phyloP scores from a whole-genome alignment of 441 rosid genomes.

The Mallotus japonicus region DNA sequence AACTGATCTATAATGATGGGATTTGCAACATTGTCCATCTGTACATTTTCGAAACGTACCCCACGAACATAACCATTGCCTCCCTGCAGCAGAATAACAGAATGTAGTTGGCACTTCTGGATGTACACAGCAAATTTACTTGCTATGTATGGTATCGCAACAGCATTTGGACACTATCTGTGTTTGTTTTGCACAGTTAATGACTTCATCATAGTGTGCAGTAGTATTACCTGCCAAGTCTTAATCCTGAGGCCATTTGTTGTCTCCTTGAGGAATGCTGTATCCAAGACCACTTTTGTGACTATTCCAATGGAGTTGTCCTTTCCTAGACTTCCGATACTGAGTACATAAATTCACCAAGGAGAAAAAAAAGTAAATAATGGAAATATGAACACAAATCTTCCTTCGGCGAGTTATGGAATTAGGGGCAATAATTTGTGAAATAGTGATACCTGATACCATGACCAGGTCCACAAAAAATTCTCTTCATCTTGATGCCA shows the following conservation, averaged over 20 bases:
- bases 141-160: not conserved
- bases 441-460: conserved; percentile 66
- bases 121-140: not conserved
- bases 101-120: conserved; percentile 1
- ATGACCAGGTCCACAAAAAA: conserved; percentile 95
- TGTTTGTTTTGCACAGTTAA: not conserved
- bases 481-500: conserved; percentile 71
- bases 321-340: conserved; percentile 96
- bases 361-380: not conserved
- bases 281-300: conserved; percentile 81
- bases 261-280: conserved; percentile 72
- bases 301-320: conserved; percentile 69
- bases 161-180: not conserved
- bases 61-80: conserved; percentile 89
- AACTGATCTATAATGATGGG: conserved; percentile 94
- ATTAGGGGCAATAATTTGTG: not conserved
- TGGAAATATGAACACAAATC: not conserved
- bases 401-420: not conserved
- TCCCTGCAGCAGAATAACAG: conserved; percentile 47
- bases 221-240: conserved; percentile 82
- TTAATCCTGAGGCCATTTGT: conserved; percentile 91
- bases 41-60: conserved; percentile 72
- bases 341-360: conserved; percentile 24
- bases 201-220: not conserved
- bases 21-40: conserved; percentile 78